These are phyloP conservation scores for Leccinum pachyderme DNA, from an alignment of 1,284 basidiomycete genomes.

Conservation along the genomic window DNA sequence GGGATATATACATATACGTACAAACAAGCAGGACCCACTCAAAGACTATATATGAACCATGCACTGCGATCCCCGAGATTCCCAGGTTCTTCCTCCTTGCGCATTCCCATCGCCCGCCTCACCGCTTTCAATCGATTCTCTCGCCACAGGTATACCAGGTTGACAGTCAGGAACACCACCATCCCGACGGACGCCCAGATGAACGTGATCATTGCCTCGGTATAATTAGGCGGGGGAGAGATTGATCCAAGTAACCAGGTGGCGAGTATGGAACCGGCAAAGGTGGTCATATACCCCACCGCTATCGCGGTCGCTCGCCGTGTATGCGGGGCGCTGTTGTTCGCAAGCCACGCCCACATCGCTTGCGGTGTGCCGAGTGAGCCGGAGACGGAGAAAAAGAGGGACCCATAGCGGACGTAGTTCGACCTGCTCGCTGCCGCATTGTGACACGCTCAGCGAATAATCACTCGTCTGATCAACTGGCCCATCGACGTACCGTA, in stretches of 20 bases:
- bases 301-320: slow-evolving; percentile 55
- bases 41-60: slow-evolving; percentile 32
- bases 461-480: background rate
- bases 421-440: slow-evolving; percentile 24
- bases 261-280: slow-evolving; percentile 54
- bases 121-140: slow-evolving; percentile 26
- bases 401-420: slow-evolving; percentile 46
- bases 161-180: slow-evolving; percentile 31
- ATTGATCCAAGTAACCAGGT: slow-evolving; percentile 51
- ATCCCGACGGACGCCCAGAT: slow-evolving; percentile 37
- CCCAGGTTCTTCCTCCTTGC: slow-evolving; percentile 20
- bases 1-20: no score
- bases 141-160: slow-evolving; percentile 26
- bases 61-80: slow-evolving; percentile 32
- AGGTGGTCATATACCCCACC: slow-evolving; percentile 49
- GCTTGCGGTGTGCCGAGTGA: slow-evolving; percentile 43
- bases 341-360: slow-evolving; percentile 53
- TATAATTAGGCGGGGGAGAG: slow-evolving; percentile 43
- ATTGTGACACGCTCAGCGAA: background rate
- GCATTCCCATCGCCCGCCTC: slow-evolving; percentile 13
- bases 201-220: slow-evolving; percentile 39
- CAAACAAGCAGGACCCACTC: background rate
- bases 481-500: slow-evolving; percentile 34
- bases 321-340: slow-evolving; percentile 57
- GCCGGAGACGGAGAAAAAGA: slow-evolving; percentile 51